Conservation (phyloP, 2,329 filamentous ascomycete species). For the Aspergillus uvarum region DNA sequence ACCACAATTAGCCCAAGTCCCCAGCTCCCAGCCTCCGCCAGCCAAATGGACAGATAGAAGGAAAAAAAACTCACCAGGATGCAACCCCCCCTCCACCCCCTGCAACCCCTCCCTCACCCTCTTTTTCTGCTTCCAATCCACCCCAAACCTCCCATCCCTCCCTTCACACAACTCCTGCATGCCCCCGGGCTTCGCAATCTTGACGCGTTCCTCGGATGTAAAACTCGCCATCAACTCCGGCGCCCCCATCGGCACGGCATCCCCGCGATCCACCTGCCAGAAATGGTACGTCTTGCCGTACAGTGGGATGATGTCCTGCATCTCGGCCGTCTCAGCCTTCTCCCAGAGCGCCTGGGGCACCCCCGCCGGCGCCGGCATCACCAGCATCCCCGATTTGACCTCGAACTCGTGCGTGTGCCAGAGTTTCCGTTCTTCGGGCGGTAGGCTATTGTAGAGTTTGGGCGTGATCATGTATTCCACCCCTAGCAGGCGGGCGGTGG, state of each 20-base stretch:
- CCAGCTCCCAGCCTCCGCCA: neutral
- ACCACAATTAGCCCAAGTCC: constrained; percentile 1
- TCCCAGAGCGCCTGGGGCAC: constrained; percentile 66
- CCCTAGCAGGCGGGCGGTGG: constrained; percentile 72
- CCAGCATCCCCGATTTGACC: constrained; percentile 46
- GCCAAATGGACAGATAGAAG: neutral
- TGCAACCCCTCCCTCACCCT: constrained; percentile 54
- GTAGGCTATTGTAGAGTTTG: constrained; percentile 65
- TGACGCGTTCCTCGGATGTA: constrained; percentile 28
- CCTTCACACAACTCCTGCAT: constrained; percentile 46
- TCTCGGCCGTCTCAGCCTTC: constrained; percentile 72
- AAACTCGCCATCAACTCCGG: constrained; percentile 67
- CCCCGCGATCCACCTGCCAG: constrained; percentile 79
- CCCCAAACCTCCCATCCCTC: constrained; percentile 55
- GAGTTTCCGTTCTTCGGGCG: constrained; percentile 65
- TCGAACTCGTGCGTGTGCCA: constrained; percentile 71
- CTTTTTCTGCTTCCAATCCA: constrained; percentile 53
- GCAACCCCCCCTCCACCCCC: constrained; percentile 26
- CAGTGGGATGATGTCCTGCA: constrained; percentile 70
- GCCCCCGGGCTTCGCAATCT: constrained; percentile 25
- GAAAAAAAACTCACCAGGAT: constrained; percentile 33
- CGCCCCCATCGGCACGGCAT: constrained; percentile 60
- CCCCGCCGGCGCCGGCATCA: constrained; percentile 39
- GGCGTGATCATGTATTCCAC: constrained; percentile 85
- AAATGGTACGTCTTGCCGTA: constrained; percentile 86